phyloP scores from a whole-genome alignment of 179 eudicot genomes.

The Beta corolliflora region DNA sequence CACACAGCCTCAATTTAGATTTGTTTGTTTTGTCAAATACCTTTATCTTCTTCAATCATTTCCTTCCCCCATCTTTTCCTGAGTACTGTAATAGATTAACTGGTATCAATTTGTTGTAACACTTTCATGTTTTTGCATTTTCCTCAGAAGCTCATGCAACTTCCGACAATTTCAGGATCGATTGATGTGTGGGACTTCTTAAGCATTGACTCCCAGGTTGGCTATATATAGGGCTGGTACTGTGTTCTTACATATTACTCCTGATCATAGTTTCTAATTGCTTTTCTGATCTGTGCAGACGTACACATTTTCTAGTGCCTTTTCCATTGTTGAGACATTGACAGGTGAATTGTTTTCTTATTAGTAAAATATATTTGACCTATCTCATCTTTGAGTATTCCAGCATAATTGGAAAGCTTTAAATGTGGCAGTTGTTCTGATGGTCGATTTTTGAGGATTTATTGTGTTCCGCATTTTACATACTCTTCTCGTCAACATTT shows the following conservation, averaged over 20 bases:
- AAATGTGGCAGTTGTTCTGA: neutral
- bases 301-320: slow-evolving; percentile 81
- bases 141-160: slow-evolving; percentile 86
- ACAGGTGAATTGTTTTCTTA: slow-evolving; percentile 54
- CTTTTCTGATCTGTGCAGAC: slow-evolving; percentile 61
- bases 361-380: slow-evolving; percentile 6
- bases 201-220: slow-evolving; percentile 98
- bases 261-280: slow-evolving; percentile 25
- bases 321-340: slow-evolving; percentile 81
- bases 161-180: slow-evolving; percentile 88
- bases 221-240: slow-evolving; percentile 16
- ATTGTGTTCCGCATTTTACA: neutral
- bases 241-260: slow-evolving; percentile 7
- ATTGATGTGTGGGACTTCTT: slow-evolving; percentile 99
- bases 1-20: neutral
- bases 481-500: neutral
- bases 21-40: neutral
- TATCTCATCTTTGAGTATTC: neutral
- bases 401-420: neutral
- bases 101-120: slow-evolving; percentile 19
- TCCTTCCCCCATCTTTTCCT: neutral
- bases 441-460: neutral
- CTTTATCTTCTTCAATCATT: neutral
- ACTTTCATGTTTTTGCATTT: slow-evolving; percentile 23
- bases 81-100: neutral